Conservation (phyloP, 2,329 filamentous ascomycete genomes). For the Ophiostoma tasmaniense region DNA sequence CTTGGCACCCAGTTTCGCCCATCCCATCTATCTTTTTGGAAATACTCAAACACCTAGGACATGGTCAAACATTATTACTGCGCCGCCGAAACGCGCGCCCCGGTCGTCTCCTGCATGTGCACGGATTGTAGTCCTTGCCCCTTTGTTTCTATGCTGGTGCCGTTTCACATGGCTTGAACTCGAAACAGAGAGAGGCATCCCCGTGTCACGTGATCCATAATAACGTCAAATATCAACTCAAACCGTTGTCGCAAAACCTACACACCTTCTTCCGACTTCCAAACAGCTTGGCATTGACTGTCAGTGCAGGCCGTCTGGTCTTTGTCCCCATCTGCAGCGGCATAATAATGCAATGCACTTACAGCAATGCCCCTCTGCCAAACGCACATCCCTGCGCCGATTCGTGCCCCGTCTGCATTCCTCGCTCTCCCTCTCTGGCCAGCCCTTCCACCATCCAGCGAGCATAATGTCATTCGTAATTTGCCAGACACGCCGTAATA, state of each 20-base stretch:
- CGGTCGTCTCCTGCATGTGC: slow-evolving; percentile 6
- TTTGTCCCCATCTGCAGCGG: neutral
- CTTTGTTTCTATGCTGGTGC: neutral
- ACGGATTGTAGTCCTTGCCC: neutral
- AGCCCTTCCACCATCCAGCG: neutral
- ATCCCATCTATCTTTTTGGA: neutral
- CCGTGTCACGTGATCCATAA: neutral
- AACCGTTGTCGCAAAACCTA: neutral
- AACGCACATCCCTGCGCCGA: neutral
- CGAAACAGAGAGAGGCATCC: neutral
- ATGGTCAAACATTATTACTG: neutral
- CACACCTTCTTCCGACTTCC: neutral
- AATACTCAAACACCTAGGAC: neutral
- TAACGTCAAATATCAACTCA: neutral
- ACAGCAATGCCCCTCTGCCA: neutral
- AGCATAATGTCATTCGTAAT: neutral
- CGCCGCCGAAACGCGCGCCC: neutral
- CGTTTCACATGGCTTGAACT: slow-evolving; percentile 14
- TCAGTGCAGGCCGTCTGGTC: neutral
- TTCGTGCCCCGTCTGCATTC: slow-evolving; percentile 1
- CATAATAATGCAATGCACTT: slow-evolving; percentile 3
- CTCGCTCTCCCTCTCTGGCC: neutral
- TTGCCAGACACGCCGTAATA: neutral
- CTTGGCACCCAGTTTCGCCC: neutral
- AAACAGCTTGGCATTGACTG: slow-evolving; percentile 3